Conservation (phyloP, 2,329 filamentous ascomycete species). For the Monosporascus sp. region DNA sequence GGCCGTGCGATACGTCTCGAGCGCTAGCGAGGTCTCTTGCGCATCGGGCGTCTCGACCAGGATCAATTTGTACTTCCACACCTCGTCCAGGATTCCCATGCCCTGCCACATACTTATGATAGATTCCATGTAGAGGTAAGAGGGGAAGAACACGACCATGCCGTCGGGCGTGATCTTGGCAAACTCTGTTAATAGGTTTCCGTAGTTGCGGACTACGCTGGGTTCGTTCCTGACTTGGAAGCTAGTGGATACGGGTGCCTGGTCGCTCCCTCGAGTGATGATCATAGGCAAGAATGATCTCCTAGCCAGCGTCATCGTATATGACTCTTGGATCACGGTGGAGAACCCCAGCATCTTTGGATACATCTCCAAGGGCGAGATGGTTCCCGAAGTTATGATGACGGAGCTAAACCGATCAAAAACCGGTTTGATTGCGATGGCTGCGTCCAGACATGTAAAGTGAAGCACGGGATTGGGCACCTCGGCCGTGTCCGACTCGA, state of each 20-base stretch:
- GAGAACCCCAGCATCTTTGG: conserved; percentile 96
- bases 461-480: conserved; percentile 96
- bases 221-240: conserved; percentile 96
- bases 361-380: conserved; percentile 97
- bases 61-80: conserved; percentile 99
- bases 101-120: conserved; percentile 99
- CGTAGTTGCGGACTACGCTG: conserved; percentile 95
- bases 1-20: conserved; percentile 95
- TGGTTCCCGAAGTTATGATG: conserved; percentile 96
- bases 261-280: conserved; percentile 90
- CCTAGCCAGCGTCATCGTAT: conserved; percentile 91
- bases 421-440: conserved; percentile 95
- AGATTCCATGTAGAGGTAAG: conserved; percentile 97
- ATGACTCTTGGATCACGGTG: conserved; percentile 93
- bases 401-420: conserved; percentile 97
- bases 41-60: conserved; percentile 96
- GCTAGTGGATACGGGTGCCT: conserved; percentile 85
- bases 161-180: conserved; percentile 94
- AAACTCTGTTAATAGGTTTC: conserved; percentile 88
- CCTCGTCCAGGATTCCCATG: conserved; percentile 94
- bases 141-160: conserved; percentile 98
- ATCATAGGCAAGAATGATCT: conserved; percentile 98
- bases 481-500: conserved; percentile 89
- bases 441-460: conserved; percentile 93
- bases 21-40: conserved; percentile 89